Percentiles rank a stretch among this genome's conserved stretches.
Conservation (phyloP, 2,329 filamentous ascomycete genomes). For the Fonsecaea pugnacius region DNA sequence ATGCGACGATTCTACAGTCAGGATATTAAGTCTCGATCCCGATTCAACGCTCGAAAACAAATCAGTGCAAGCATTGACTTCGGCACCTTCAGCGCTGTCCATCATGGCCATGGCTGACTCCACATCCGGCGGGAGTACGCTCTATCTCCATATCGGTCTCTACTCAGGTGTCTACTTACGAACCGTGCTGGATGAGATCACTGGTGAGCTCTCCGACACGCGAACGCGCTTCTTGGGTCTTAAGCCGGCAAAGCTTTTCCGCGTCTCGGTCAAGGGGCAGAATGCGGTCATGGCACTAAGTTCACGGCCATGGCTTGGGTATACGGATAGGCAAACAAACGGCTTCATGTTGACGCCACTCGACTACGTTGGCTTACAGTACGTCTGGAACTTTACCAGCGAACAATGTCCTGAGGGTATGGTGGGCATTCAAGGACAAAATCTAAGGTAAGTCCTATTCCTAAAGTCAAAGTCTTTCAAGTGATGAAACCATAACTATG, state of each 20-base stretch:
- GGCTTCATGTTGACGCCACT: slow-evolving; percentile 91
- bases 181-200: slow-evolving; percentile 92
- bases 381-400: slow-evolving; percentile 95
- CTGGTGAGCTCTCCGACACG: slow-evolving; percentile 92
- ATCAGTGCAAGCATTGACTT: slow-evolving; percentile 90
- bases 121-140: slow-evolving; percentile 80
- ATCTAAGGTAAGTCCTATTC: slow-evolving; percentile 68
- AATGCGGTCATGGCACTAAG: slow-evolving; percentile 87
- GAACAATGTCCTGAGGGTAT: slow-evolving; percentile 92
- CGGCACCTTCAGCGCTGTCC: slow-evolving; percentile 81
- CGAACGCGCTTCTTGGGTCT: slow-evolving; percentile 92
- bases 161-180: slow-evolving; percentile 95
- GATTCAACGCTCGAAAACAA: slow-evolving; percentile 91
- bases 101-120: slow-evolving; percentile 98
- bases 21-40: slow-evolving; percentile 85
- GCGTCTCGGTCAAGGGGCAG: slow-evolving; percentile 83
- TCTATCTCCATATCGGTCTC: slow-evolving; percentile 94
- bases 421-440: slow-evolving; percentile 89
- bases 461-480: slow-evolving; percentile 32
- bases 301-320: slow-evolving; percentile 94
- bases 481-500: slow-evolving; percentile 68
- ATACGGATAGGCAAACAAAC: slow-evolving; percentile 83
- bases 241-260: slow-evolving; percentile 85
- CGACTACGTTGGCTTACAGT: slow-evolving; percentile 84
- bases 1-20: slow-evolving; percentile 94